Evolutionary conservation across 176 grass and related monocot species (phyloP), one percentile per base, ranked within the genome.

Genomic region (Lolium perenne): DNA sequence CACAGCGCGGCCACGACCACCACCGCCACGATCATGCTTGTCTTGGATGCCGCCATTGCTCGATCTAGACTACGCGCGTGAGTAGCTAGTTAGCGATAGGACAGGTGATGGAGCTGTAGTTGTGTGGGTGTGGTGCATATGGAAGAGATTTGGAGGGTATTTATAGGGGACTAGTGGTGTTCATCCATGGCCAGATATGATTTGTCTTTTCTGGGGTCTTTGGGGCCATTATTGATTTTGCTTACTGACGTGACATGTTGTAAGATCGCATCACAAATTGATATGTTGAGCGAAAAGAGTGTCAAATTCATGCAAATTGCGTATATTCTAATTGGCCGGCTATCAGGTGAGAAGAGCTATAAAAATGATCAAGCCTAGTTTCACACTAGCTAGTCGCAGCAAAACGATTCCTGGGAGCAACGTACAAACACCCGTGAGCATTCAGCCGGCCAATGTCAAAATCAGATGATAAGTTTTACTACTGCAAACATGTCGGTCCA

Each of bases 361-460:
- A 62, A 47, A 47, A 47, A 10, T 47, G 32, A 35, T 35, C 32
- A 3, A 35, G 32, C 46, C 46, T 9, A 9, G 5, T 15, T 65
- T 65, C 62, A 32, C 4, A 14, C 21, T 74, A 48, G 22, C 45
- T 74, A 74, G 71, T 74, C 50, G 71, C 21, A n/a, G 71, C 72
- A 29, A 75, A 75, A 51, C 80, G 47, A 1, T 50, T 35, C 53
- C 14, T 9, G 0, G 5, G 15, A 50, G 49, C 25, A 76, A 35
- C 48, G 6, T 54, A 76, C 73, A 8, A 76, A 0, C 25, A 76
- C 25, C 73, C 73, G 49, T 76, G 73, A 76, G 0, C 73, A 8
- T 18, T 76, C 25, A 55, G 73, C 73, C 72, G 72, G 72, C 72
- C 45, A 35, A 35, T 35, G 32, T 53, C 72, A 53, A 75, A 18